Percentiles rank a stretch among this genome's conserved stretches.
Evolutionary conservation across 495 filamentous ascomycete genomes (phyloP).

Genomic region (Penicillium steckii): DNA sequence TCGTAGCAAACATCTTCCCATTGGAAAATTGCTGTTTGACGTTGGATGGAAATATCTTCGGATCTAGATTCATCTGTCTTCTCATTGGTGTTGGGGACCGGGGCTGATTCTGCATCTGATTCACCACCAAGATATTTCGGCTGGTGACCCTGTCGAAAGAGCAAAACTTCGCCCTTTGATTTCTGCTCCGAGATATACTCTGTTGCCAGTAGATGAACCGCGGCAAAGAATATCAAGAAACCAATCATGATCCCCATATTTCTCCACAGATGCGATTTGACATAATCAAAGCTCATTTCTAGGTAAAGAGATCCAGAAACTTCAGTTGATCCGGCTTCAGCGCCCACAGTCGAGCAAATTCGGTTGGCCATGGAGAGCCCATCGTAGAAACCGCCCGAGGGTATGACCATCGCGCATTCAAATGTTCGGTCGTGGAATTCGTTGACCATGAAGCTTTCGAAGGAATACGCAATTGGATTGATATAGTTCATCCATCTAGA

Average conservation of each 20-base stretch:
- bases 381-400: constrained; percentile 34
- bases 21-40: constrained; percentile 61
- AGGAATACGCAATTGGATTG: constrained; percentile 43
- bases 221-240: constrained; percentile 54
- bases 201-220: constrained; percentile 32
- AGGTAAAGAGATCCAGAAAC: neutral
- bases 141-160: constrained; percentile 38
- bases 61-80: constrained; percentile 28
- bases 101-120: constrained; percentile 58
- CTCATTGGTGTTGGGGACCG: constrained; percentile 27
- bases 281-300: neutral
- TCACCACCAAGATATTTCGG: constrained; percentile 17
- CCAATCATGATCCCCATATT: constrained; percentile 60
- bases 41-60: constrained; percentile 49
- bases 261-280: constrained; percentile 10
- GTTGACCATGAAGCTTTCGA: constrained; percentile 44
- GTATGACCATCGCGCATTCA: constrained; percentile 44
- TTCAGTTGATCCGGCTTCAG: neutral
- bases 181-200: constrained; percentile 29
- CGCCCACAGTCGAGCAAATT: neutral
- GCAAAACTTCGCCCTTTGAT: constrained; percentile 40
- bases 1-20: constrained; percentile 74
- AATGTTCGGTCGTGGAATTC: constrained; percentile 59
- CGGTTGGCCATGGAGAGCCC: neutral
- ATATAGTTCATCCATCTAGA: constrained; percentile 46